Base-by-base conservation (phyloP, 2,329 filamentous ascomycete species). In the Blastomyces gilchristii region DNA sequence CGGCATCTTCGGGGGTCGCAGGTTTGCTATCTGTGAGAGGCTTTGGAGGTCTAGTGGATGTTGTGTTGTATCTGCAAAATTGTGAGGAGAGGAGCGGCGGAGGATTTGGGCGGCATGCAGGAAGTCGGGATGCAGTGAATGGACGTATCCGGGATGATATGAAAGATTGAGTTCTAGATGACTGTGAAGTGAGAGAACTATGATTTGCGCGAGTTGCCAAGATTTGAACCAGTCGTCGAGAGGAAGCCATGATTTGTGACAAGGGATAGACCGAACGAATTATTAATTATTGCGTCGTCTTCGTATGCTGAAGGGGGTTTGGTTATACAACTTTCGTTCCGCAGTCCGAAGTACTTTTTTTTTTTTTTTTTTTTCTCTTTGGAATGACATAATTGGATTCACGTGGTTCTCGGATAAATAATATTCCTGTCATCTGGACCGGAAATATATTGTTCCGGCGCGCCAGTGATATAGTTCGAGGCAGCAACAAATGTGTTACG, bases 11-110 rank as follows among this genome's bases (percentile, higher is more conserved):
- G 59, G 73, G 68, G 63, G 74, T 71, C 41, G 68, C 70, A 63
- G 74, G 65, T 31, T 69, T 62, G 31, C 70, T 70, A 60, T 76
- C 71, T 49, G 76, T 77, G 60, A 78, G 70, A 63, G 72, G 69
- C 56, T 63, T 67, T 56, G 66, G 68, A 60, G 62, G 64, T 66
- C 66, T 67, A 53, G 70, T 69, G 57, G 69, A 69, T 64, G 63
- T 71, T 47, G 72, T 77, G 63, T 72, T 76, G 65, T 70, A 64
- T 58, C 72, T 71, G 60, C 66, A 59, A 58, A 65, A 59, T 6
- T 65, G 25, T 61, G 59, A 12, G 64, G 53, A 28, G 62, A 65
- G 49, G 53, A 62, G 34, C 58, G 62, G 43, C 18, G 59, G 18
- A 7, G 50, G 31, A 37, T 37, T 63, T 61, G 58, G 47, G 41